Evolutionary conservation across 345 rosid species (phyloP).

Genomic region (Lepidium didymum): DNA sequence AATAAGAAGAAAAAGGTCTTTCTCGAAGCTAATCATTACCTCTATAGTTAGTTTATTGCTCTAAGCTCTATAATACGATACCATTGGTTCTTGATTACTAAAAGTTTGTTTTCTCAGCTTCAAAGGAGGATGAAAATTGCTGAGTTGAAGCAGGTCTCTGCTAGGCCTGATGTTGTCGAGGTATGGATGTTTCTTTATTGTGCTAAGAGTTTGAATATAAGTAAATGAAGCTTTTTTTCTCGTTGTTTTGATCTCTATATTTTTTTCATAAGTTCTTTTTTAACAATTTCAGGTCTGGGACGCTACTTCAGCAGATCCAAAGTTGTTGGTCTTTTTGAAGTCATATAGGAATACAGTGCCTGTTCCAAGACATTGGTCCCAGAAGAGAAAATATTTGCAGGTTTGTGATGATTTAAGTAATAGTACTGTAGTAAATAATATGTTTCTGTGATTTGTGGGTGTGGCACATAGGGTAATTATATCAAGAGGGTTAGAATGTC

Average conservation of each 20-base stretch:
- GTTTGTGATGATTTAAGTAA: slow-evolving; percentile 42
- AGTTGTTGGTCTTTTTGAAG: slow-evolving; percentile 86
- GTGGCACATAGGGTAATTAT: slow-evolving; percentile 34
- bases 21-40: background rate
- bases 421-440: slow-evolving; percentile 16
- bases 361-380: slow-evolving; percentile 99
- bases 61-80: background rate
- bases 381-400: slow-evolving; percentile 98
- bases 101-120: slow-evolving; percentile 43
- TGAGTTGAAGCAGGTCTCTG: slow-evolving; percentile 80
- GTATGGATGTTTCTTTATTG: slow-evolving; percentile 31
- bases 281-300: slow-evolving; percentile 85
- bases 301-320: slow-evolving; percentile 97
- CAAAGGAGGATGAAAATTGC: slow-evolving; percentile 92
- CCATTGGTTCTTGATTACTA: background rate
- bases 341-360: slow-evolving; percentile 94
- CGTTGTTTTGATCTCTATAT: background rate
- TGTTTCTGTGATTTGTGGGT: slow-evolving; percentile 46
- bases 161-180: slow-evolving; percentile 99
- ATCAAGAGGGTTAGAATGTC: slow-evolving; percentile 45
- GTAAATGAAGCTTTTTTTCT: background rate
- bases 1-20: slow-evolving; percentile 79
- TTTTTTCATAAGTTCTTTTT: background rate
- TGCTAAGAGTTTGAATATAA: background rate
- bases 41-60: background rate